Evolutionary conservation across 495 filamentous ascomycete genomes (phyloP).

Genomic region (Alectoria sarmentosa): DNA sequence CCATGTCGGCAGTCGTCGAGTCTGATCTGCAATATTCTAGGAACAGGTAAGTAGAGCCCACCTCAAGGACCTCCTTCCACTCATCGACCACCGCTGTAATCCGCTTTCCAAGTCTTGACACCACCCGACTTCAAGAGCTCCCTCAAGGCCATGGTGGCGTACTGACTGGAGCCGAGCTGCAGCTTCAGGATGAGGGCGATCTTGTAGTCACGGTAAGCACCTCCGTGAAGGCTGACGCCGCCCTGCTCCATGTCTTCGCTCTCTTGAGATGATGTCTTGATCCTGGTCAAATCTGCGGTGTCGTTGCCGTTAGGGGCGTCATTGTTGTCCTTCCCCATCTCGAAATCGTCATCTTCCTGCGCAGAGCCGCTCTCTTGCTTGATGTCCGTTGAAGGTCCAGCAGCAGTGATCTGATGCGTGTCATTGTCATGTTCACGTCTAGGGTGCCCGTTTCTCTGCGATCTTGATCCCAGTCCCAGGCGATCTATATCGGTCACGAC

Average conservation of each 20-base stretch:
- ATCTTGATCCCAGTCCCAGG: constrained; percentile 29
- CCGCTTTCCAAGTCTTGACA: constrained; percentile 56
- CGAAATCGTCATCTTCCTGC: neutral
- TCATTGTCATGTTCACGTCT: constrained; percentile 7
- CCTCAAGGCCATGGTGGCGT: constrained; percentile 88
- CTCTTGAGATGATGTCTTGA: neutral
- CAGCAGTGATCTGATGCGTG: neutral
- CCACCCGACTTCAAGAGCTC: constrained; percentile 70
- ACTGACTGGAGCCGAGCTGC: constrained; percentile 77
- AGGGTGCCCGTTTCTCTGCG: constrained; percentile 1
- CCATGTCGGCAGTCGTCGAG: too few species aligned
- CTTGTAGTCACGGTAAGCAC: constrained; percentile 38
- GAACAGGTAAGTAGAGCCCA: too few species aligned
- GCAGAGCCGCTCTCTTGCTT: neutral
- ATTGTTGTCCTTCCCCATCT: neutral
- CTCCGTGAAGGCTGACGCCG: constrained; percentile 14
- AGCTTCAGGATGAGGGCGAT: constrained; percentile 81
- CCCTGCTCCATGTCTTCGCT: constrained; percentile 13
- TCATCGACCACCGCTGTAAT: constrained; percentile 46
- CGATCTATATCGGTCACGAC: constrained; percentile 75
- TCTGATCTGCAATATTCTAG: too few species aligned
- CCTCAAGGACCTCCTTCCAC: too few species aligned
- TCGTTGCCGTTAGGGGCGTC: neutral
- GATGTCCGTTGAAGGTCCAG: neutral
- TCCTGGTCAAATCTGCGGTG: neutral